Conservation (phyloP, 1,284 basidiomycete genomes). For the Cutaneotrichosporon cutaneum region DNA sequence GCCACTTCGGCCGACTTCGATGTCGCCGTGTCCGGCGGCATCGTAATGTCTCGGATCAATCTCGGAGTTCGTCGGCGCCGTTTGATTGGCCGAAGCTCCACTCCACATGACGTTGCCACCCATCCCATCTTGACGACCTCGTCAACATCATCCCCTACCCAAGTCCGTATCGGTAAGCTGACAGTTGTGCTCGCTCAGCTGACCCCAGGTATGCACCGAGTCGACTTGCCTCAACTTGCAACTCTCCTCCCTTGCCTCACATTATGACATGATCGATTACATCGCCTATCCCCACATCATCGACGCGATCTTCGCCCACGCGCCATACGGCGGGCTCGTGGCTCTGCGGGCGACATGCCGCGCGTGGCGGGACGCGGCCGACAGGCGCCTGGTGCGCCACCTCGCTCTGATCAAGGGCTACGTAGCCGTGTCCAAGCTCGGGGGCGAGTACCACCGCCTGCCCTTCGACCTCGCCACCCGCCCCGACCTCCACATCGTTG, state of each 20-base stretch:
- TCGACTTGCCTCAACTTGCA: background rate
- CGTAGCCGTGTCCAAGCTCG: background rate
- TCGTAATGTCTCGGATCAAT: constrained; percentile 1
- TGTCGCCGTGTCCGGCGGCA: background rate
- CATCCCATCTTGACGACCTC: background rate
- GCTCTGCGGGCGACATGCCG: background rate
- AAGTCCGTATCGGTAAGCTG: background rate
- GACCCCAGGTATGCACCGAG: background rate
- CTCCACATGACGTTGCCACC: background rate
- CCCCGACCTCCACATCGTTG: background rate
- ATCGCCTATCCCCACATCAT: constrained; percentile 4
- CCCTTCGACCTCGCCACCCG: constrained; percentile 2
- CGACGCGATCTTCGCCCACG: background rate
- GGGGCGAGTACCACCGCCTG: background rate
- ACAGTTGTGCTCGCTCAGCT: background rate
- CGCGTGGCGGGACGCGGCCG: background rate
- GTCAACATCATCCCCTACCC: background rate
- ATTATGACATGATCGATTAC: background rate
- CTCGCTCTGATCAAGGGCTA: background rate
- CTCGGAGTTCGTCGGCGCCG: background rate
- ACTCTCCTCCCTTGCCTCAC: background rate
- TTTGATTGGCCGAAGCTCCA: background rate
- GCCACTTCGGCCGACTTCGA: background rate
- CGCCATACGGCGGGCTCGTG: background rate
- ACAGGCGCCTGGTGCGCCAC: background rate